phyloP scores from a whole-genome alignment of 306 rosid species.

The Medicago ruthenica region DNA sequence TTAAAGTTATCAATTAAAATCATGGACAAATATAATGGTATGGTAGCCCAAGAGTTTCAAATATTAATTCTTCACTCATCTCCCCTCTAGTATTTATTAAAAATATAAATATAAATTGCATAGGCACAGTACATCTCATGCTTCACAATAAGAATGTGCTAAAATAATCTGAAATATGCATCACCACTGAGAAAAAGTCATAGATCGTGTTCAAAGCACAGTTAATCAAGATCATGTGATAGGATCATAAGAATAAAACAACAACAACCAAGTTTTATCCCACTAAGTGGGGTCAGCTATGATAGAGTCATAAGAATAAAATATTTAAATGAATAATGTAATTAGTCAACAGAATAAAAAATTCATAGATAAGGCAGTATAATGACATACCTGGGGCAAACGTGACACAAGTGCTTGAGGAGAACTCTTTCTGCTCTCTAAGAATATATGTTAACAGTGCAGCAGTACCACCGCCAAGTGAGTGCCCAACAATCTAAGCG shows the following conservation, averaged over 20 bases:
- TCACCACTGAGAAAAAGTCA: background rate
- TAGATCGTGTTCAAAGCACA: slow-evolving; percentile 2
- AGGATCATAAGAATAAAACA: background rate
- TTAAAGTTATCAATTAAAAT: background rate
- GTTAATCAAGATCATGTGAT: slow-evolving; percentile 10
- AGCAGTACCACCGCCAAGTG: slow-evolving; percentile 98
- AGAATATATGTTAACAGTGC: slow-evolving; percentile 89
- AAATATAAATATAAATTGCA: slow-evolving; percentile 16
- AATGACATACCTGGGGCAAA: slow-evolving; percentile 87
- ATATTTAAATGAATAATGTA: slow-evolving; percentile 1
- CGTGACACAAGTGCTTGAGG: slow-evolving; percentile 74
- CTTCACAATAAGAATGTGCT: background rate
- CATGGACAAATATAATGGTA: background rate
- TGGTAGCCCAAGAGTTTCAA: slow-evolving; percentile 9
- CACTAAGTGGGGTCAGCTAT: no score
- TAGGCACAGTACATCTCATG: background rate
- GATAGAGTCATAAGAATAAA: background rate
- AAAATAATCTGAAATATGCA: no score
- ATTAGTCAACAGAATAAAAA: background rate
- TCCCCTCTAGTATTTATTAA: background rate
- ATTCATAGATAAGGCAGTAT: background rate
- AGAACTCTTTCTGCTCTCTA: slow-evolving; percentile 84
- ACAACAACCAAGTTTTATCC: no score
- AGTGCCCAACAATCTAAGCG: slow-evolving; percentile 87
- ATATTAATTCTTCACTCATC: slow-evolving; percentile 18